Conservation (phyloP, 2,329 filamentous ascomycete genomes). For the Colletotrichum karsti region DNA sequence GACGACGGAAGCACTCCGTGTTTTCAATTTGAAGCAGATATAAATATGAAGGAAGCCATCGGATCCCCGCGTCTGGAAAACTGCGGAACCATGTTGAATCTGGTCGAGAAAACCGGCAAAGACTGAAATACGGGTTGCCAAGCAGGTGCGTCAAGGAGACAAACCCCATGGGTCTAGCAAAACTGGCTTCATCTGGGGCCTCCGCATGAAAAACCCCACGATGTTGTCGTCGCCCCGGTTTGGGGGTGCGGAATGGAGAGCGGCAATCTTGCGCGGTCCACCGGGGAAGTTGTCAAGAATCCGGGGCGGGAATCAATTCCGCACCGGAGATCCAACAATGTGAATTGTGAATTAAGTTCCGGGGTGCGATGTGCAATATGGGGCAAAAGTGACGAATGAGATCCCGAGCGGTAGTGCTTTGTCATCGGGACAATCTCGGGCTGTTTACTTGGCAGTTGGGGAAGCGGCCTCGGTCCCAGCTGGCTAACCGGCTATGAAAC, state of each 20-base stretch:
- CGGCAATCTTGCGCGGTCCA: neutral
- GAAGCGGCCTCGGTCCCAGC: neutral
- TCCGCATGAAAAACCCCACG: neutral
- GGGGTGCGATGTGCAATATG: constrained; percentile 3
- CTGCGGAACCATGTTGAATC: no score
- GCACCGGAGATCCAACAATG: neutral
- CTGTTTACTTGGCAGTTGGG: neutral
- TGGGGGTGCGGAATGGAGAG: neutral
- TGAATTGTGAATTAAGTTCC: constrained; percentile 8
- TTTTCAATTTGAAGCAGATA: no score
- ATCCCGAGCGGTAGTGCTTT: neutral
- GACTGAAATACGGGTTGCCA: no score
- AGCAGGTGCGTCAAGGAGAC: neutral
- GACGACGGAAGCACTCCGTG: no score
- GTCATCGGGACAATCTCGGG: constrained; percentile 6
- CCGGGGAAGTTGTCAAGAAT: constrained; percentile 5
- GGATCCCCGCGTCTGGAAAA: no score
- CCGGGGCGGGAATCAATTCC: constrained; percentile 16
- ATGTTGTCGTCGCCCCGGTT: neutral
- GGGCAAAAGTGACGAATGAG: neutral
- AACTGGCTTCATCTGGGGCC: neutral
- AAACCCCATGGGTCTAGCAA: neutral
- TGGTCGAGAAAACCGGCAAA: no score
- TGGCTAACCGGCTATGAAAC: neutral
- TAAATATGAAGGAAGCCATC: no score